Evolutionary conservation across 2,329 filamentous ascomycete genomes (phyloP).

Genomic region (Cladosporium halotolerans): DNA sequence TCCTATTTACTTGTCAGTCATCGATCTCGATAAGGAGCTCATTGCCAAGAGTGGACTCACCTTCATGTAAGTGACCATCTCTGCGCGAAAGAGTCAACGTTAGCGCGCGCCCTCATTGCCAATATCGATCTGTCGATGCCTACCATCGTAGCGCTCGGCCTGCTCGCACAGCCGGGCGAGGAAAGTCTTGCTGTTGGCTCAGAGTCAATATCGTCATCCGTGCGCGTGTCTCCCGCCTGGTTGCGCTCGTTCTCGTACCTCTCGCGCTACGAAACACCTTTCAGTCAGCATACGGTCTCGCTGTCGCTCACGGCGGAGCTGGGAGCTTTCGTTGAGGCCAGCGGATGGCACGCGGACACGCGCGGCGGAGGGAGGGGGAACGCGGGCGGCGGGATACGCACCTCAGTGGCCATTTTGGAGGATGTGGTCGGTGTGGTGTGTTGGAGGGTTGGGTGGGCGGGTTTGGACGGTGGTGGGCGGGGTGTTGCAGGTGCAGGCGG

Average conservation of each 20-base stretch:
- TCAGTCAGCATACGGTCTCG: conserved; percentile 28
- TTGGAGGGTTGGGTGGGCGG: background rate
- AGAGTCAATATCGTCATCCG: conserved; percentile 5
- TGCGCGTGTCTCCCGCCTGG: conserved; percentile 12
- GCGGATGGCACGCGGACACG: conserved; percentile 14
- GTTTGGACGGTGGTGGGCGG: background rate
- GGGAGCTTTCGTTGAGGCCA: conserved; percentile 25
- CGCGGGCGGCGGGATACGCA: conserved; percentile 41
- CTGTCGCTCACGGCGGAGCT: conserved; percentile 21
- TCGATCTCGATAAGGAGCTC: background rate
- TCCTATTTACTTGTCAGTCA: conserved; percentile 53
- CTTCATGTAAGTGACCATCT: conserved; percentile 99
- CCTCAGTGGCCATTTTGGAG: conserved; percentile 57
- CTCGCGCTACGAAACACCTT: conserved; percentile 41
- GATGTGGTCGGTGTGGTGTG: conserved; percentile 12
- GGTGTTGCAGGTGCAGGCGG: background rate
- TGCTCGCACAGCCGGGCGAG: conserved; percentile 99
- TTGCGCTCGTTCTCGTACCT: conserved; percentile 33
- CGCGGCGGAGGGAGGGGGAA: conserved; percentile 26
- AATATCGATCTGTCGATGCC: conserved; percentile 28
- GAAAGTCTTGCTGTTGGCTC: conserved; percentile 88
- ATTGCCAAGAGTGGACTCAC: conserved; percentile 39
- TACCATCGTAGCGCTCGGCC: conserved; percentile 98
- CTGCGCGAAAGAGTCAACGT: conserved; percentile 34
- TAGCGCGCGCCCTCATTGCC: conserved; percentile 16